These are phyloP conservation scores for Plasmodium gonderi DNA, from an alignment of 169 alveolate species.

Conservation along the genomic window DNA sequence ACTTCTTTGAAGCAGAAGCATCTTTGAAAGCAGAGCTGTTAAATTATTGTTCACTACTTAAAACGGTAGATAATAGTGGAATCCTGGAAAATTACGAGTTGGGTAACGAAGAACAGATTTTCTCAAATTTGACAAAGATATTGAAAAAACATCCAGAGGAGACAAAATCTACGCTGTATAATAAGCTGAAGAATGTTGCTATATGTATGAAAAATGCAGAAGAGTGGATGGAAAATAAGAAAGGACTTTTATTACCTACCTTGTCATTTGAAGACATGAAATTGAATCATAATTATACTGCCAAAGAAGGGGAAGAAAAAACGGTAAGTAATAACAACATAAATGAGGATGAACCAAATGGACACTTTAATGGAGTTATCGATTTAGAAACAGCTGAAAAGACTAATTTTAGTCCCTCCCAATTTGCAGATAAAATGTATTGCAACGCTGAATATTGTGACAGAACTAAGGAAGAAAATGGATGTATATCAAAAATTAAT, in stretches of 20 bases:
- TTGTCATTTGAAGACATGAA: not conserved
- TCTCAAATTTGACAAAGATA: not conserved
- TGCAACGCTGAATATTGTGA: slow-evolving; percentile 22
- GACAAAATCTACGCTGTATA: not conserved
- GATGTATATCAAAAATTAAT: not conserved
- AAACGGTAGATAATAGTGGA: not conserved
- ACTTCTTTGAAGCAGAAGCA: not conserved
- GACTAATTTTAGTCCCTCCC: not conserved
- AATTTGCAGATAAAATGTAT: not conserved
- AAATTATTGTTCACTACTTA: not conserved
- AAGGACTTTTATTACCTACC: not conserved
- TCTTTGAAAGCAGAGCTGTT: not conserved
- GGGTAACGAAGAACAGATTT: not conserved
- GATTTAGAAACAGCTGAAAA: not conserved
- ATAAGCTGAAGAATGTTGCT: not conserved
- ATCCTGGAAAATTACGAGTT: not conserved
- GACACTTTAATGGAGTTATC: slow-evolving; percentile 9
- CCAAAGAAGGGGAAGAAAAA: not conserved
- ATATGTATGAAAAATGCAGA: not conserved
- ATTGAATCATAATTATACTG: not conserved
- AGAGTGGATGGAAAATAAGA: not conserved
- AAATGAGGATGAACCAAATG: not conserved
- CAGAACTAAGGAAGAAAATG: not conserved
- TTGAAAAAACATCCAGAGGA: not conserved
- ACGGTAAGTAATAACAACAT: not conserved